Evolutionary conservation across 1,139 yeast species (phyloP).

Genomic region (Debaryomycetaceae sp.): DNA sequence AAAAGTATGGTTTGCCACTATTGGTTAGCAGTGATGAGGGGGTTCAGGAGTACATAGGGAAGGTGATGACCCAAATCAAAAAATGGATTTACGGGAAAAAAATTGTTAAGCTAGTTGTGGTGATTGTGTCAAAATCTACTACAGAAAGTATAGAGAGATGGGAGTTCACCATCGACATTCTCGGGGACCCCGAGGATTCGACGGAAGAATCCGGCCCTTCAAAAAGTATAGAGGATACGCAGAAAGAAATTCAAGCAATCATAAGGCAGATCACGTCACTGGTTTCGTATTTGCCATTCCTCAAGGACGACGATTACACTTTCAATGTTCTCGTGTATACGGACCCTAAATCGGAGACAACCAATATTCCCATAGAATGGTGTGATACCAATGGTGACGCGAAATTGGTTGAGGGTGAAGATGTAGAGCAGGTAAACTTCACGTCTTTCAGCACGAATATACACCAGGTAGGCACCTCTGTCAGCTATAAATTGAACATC

Average conservation of each 20-base stretch:
- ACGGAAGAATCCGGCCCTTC: conserved; percentile 7
- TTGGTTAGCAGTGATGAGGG: conserved; percentile 75
- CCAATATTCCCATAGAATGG: conserved; percentile 76
- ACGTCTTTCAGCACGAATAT: conserved; percentile 65
- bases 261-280: conserved; percentile 89
- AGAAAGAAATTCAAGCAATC: conserved; percentile 76
- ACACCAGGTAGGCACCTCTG: conserved; percentile 74
- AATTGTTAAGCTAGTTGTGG: conserved; percentile 67
- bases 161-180: conserved; percentile 69
- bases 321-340: conserved; percentile 87
- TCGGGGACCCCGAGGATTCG: conserved; percentile 10
- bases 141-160: conserved; percentile 78
- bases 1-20: conserved; percentile 77
- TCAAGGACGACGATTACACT: conserved; percentile 65
- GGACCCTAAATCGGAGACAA: conserved; percentile 55
- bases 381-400: conserved; percentile 65
- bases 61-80: conserved; percentile 72
- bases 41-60: conserved; percentile 63
- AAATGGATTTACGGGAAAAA: conserved; percentile 77
- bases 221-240: conserved; percentile 53
- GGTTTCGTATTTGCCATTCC: conserved; percentile 77
- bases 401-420: conserved; percentile 49
- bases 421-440: conserved; percentile 66
- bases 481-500: conserved; percentile 53
- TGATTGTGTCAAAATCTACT: conserved; percentile 62